Base-by-base conservation (phyloP, 2,329 filamentous ascomycete genomes). In the Fusarium kyushuense region DNA sequence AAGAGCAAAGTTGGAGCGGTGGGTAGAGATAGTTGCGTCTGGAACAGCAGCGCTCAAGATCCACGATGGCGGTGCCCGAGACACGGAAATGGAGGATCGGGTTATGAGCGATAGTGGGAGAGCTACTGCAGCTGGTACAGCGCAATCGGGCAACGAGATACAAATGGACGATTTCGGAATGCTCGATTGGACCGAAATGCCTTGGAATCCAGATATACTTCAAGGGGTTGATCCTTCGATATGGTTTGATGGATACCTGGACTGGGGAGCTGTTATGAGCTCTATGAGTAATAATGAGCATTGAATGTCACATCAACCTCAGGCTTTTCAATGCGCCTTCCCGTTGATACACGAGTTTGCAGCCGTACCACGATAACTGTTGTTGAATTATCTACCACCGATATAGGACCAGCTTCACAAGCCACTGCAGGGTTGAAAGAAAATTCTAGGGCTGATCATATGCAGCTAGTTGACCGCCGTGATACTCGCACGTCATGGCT, bases 1-100 rank as follows among this genome's bases (percentile, higher is more conserved):
- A 1, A 79, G 79, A 9, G 75, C 79, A 5, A 85, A 84, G 62
- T 65, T 86, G 0, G 82, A 83, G 51, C 77, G 79, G 17, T 86
- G 82, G 80, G 79, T 82, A 0, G 83, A 85, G 48, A 76, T 83
- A 1, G 79, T 84, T 0, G 77, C 81, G 0, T 77, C 77, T 3
- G 78, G 81, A 2, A 77, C 74, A 2, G 74, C 75, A 2, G 67
- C 71, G 0, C 57, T 73, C 0, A 73, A 66, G 14, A 63, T 77
- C 3, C 62, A 73, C 0, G 70, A 74, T 1, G 63, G 64, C 0
- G 43, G 56, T 1, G 7, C 17, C 12, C 61, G 53, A 30, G 74
- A 75, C 55, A 67, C 58, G 1, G 63, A 47, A 0, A 75, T 74
- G 72, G 42, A 42, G 1, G 59, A 62, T 2, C 23, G 32, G 1